Evolutionary conservation across 495 filamentous ascomycete species (phyloP).

Genomic region (Tetracladium marchalianum): DNA sequence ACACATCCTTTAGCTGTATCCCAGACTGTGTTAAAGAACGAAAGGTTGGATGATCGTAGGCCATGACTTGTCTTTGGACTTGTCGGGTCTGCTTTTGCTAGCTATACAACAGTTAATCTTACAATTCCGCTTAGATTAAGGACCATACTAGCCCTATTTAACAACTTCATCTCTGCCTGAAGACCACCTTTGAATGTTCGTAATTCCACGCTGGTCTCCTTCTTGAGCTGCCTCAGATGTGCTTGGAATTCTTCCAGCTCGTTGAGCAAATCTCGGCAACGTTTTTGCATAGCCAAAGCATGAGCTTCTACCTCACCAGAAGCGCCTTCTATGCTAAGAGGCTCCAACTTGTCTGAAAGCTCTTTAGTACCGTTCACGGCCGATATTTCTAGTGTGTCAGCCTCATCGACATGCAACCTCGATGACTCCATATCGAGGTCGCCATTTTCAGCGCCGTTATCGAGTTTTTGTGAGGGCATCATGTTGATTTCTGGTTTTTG

Average conservation of each 20-base stretch:
- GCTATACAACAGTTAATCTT: conserved; percentile 1
- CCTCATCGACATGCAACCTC: no score
- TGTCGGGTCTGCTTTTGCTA: conserved; percentile 2
- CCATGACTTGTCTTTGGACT: conserved; percentile 28
- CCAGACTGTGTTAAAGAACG: conserved; percentile 49
- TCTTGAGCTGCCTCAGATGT: conserved; percentile 33
- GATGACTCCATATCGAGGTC: no score
- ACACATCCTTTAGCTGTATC: conserved; percentile 32
- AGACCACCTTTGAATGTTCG: conserved; percentile 39
- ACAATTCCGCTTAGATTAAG: conserved; percentile 12
- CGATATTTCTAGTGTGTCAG: no score
- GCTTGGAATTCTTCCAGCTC: conserved; percentile 38
- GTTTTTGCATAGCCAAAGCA: conserved; percentile 7
- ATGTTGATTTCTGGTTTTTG: no score
- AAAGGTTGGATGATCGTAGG: conserved; percentile 46
- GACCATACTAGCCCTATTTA: conserved; percentile 34
- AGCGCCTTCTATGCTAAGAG: background rate
- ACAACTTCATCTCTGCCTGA: conserved; percentile 35
- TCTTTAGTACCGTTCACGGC: no score
- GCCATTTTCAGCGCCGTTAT: no score
- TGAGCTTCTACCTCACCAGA: background rate
- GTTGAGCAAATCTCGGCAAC: conserved; percentile 23
- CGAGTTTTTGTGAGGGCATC: no score
- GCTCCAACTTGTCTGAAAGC: no score
- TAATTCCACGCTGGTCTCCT: conserved; percentile 41